Evolutionary conservation across 225 moss, liverwort and hornwort species (phyloP).

Genomic region (Marchantia polymorpha): DNA sequence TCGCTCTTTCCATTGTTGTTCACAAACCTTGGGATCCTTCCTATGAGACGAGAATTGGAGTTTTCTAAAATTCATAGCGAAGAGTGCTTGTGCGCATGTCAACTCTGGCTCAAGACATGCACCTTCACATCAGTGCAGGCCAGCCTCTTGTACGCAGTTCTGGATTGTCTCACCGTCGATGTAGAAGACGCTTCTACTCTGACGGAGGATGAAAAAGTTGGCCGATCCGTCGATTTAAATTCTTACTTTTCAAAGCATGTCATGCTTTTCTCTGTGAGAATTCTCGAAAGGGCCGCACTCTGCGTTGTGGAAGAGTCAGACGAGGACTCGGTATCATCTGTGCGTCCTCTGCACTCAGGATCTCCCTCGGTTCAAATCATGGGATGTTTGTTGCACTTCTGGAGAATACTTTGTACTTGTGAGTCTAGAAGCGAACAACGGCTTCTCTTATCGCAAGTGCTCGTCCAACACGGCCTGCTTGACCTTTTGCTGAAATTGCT

Average conservation of each 20-base stretch:
- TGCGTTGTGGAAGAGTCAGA: conserved; percentile 24
- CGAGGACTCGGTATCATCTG: neutral
- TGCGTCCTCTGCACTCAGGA: conserved; percentile 35
- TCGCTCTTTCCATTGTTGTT: conserved; percentile 56
- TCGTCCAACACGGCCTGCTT: conserved; percentile 63
- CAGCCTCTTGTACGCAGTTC: conserved; percentile 51
- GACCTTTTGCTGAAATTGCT: conserved; percentile 59
- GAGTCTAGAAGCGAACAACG: conserved; percentile 34
- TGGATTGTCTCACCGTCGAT: conserved; percentile 42
- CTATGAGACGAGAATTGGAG: conserved; percentile 17
- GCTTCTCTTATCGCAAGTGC: conserved; percentile 25
- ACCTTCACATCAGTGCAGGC: conserved; percentile 60
- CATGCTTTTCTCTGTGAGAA: conserved; percentile 49
- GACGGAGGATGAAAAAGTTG: neutral
- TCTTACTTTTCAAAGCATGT: conserved; percentile 19
- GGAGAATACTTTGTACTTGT: conserved; percentile 49
- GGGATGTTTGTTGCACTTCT: conserved; percentile 57
- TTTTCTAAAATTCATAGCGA: conserved; percentile 11
- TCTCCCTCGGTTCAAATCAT: conserved; percentile 52
- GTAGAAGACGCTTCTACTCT: conserved; percentile 17
- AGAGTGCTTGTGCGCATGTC: conserved; percentile 22
- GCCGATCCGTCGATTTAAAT: neutral
- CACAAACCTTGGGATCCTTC: conserved; percentile 45
- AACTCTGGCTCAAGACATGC: conserved; percentile 26
- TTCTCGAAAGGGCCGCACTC: conserved; percentile 55